These are phyloP conservation scores for Aplosporella prunicola DNA, from an alignment of 2,329 filamentous ascomycete species.

Conservation along the genomic window DNA sequence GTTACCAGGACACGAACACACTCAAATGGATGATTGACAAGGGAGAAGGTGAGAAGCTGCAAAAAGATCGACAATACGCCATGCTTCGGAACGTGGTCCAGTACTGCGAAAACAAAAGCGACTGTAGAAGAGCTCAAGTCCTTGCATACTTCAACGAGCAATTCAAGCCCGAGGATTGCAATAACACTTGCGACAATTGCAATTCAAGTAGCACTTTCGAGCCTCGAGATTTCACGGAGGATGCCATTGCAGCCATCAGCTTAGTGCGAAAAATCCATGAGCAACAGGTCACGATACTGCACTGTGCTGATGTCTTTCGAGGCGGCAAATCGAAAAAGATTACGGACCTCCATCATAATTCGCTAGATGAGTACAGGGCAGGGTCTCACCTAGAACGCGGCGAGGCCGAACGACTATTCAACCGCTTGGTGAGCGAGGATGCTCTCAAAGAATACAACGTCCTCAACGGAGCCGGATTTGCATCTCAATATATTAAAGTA, in stretches of 20 bases:
- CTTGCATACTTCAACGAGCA: slow-evolving; percentile 89
- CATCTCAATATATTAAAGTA: slow-evolving; percentile 63
- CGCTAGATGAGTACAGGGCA: slow-evolving; percentile 52
- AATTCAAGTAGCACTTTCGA: slow-evolving; percentile 61
- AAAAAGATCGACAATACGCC: slow-evolving; percentile 66
- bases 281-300: slow-evolving; percentile 59
- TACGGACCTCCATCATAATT: slow-evolving; percentile 38
- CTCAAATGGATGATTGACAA: slow-evolving; percentile 74
- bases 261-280: slow-evolving; percentile 52
- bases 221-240: slow-evolving; percentile 63
- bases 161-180: slow-evolving; percentile 64
- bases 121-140: slow-evolving; percentile 81
- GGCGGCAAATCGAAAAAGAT: slow-evolving; percentile 56
- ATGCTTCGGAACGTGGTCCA: slow-evolving; percentile 81
- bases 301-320: slow-evolving; percentile 76
- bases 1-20: slow-evolving; percentile 63
- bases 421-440: slow-evolving; percentile 62
- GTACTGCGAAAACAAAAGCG: slow-evolving; percentile 80
- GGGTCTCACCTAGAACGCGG: slow-evolving; percentile 62
- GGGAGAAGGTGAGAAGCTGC: slow-evolving; percentile 51
- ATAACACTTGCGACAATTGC: slow-evolving; percentile 81
- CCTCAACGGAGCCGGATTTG: slow-evolving; percentile 55
- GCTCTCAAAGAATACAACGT: slow-evolving; percentile 63
- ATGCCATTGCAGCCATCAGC: slow-evolving; percentile 60
- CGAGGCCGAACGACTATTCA: slow-evolving; percentile 77